Conservation (phyloP, 352 stramenopile species). For the Pythium oligandrum region DNA sequence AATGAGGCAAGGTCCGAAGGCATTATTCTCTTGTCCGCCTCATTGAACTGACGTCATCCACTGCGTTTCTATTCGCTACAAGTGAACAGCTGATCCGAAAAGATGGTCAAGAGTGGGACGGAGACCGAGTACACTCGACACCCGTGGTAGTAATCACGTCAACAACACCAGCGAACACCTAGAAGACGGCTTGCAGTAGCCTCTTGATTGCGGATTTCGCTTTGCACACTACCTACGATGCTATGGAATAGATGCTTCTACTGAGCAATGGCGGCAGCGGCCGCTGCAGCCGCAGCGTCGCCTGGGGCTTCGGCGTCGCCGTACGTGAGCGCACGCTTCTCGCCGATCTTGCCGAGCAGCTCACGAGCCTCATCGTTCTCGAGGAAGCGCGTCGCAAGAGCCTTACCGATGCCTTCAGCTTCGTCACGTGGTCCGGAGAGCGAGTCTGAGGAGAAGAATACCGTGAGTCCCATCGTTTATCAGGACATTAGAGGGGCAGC, state of each 20-base stretch:
- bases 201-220: too few relatives aligned
- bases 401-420: conserved; percentile 58
- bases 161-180: too few relatives aligned
- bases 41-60: too few relatives aligned
- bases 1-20: too few relatives aligned
- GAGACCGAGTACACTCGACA: too few relatives aligned
- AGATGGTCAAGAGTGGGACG: too few relatives aligned
- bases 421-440: conserved; percentile 56
- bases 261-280: conserved; percentile 26
- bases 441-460: conserved; percentile 13
- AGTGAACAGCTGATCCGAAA: too few relatives aligned
- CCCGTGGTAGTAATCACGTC: too few relatives aligned
- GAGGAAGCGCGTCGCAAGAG: conserved; percentile 57
- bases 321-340: conserved; percentile 79
- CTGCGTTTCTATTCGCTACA: too few relatives aligned
- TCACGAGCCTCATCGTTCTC: conserved; percentile 40
- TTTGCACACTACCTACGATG: too few relatives aligned
- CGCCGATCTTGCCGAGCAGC: conserved; percentile 50
- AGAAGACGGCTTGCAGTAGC: too few relatives aligned
- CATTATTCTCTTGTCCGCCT: too few relatives aligned
- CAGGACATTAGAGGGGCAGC: not conserved
- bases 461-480: not conserved
- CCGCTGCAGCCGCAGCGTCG: conserved; percentile 56
- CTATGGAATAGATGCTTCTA: conserved; percentile 6
- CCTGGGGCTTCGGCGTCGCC: conserved; percentile 62